phyloP scores from a whole-genome alignment of 257 asterid genomes.

The Haberlea rhodopensis region DNA sequence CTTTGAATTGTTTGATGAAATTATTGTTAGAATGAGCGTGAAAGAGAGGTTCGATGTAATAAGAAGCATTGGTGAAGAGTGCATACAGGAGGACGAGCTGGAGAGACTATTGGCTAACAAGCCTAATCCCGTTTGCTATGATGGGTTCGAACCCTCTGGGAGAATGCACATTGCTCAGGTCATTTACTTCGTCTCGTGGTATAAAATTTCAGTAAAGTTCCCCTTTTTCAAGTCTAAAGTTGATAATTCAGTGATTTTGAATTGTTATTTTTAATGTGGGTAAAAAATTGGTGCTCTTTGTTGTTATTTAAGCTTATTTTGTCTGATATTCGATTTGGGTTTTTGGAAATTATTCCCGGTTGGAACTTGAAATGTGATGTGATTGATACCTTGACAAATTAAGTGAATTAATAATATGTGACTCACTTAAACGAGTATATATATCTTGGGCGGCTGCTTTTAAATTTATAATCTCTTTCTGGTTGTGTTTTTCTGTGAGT shows the following conservation, averaged over 20 bases:
- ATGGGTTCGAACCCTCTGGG: slow-evolving; percentile 93
- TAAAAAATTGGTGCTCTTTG: neutral
- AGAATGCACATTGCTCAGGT: slow-evolving; percentile 99
- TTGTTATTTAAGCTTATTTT: slow-evolving; percentile 3
- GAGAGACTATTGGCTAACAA: slow-evolving; percentile 59
- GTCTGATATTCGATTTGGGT: neutral
- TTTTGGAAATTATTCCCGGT: neutral
- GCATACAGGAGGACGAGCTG: slow-evolving; percentile 87
- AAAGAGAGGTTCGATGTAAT: slow-evolving; percentile 59
- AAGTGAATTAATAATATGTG: neutral
- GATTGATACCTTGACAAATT: neutral
- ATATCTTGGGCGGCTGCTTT: neutral
- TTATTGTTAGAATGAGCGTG: slow-evolving; percentile 43
- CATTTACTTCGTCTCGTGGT: neutral
- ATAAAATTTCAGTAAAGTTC: neutral
- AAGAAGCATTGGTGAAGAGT: slow-evolving; percentile 88
- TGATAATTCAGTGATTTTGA: neutral
- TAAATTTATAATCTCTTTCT: neutral
- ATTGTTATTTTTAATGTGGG: neutral
- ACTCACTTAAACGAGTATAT: neutral
- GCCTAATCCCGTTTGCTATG: slow-evolving; percentile 72
- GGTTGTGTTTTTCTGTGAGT: neutral
- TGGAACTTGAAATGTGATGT: neutral
- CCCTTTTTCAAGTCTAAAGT: neutral
- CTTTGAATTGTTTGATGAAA: slow-evolving; percentile 11